Conservation (phyloP, 805 yeast genomes). For the Yamadazyma sp. region DNA sequence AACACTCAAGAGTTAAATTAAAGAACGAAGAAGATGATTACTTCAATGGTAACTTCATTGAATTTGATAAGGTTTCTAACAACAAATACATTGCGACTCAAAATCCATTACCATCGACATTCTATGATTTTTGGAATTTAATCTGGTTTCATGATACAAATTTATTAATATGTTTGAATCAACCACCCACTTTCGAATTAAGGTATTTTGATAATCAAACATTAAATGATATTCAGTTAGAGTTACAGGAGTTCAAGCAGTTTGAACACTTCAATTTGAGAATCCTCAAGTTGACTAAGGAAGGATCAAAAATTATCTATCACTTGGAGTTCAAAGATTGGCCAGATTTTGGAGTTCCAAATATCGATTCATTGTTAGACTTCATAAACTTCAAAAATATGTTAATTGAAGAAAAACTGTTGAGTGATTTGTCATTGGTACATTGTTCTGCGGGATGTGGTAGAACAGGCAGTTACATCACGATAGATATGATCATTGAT, state of each 20-base stretch:
- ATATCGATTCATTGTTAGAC: slow-evolving; percentile 25
- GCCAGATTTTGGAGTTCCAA: slow-evolving; percentile 49
- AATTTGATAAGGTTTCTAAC: slow-evolving; percentile 21
- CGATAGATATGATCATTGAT: slow-evolving; percentile 40
- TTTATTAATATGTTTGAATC: slow-evolving; percentile 36
- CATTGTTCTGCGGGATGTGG: slow-evolving; percentile 66
- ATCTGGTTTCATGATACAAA: slow-evolving; percentile 32
- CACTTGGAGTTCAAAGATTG: slow-evolving; percentile 42
- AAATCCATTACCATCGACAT: slow-evolving; percentile 39
- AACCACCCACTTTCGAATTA: slow-evolving; percentile 16
- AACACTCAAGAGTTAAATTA: slow-evolving; percentile 43
- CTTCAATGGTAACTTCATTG: slow-evolving; percentile 44
- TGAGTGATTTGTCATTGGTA: slow-evolving; percentile 26
- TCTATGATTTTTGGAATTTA: slow-evolving; percentile 43
- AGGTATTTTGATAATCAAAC: slow-evolving; percentile 19
- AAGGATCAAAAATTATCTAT: slow-evolving; percentile 19
- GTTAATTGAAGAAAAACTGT: slow-evolving; percentile 13
- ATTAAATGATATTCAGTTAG: slow-evolving; percentile 9
- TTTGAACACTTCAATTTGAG: slow-evolving; percentile 16
- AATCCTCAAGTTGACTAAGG: slow-evolving; percentile 10
- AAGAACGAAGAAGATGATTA: slow-evolving; percentile 31
- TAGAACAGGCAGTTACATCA: slow-evolving; percentile 51
- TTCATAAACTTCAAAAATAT: slow-evolving; percentile 32
- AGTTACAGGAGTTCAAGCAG: slow-evolving; percentile 9
- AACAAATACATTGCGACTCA: slow-evolving; percentile 44